These are phyloP conservation scores for Claviceps humidiphila DNA, from an alignment of 2,329 filamentous ascomycete species.

Conservation along the genomic window DNA sequence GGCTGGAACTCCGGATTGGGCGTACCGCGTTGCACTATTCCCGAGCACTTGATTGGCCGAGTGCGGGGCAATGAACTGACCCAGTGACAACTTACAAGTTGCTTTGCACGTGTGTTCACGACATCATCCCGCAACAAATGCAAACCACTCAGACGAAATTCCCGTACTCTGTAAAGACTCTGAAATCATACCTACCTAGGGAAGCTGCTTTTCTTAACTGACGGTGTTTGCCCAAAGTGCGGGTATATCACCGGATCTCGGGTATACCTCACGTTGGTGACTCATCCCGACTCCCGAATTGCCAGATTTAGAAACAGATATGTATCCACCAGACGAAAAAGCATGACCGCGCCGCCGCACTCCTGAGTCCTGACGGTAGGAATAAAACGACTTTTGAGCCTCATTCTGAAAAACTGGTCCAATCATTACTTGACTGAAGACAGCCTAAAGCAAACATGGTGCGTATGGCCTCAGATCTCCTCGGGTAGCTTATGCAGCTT, in stretches of 20 bases:
- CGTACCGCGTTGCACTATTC: background rate
- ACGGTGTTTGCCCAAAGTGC: background rate
- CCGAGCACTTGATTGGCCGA: background rate
- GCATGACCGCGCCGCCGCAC: conserved; percentile 1
- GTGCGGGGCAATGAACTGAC: background rate
- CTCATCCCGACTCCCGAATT: conserved; percentile 7
- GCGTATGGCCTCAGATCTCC: background rate
- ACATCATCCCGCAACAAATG: background rate
- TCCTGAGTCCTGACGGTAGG: background rate
- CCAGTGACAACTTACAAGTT: background rate
- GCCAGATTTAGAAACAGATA: conserved; percentile 1
- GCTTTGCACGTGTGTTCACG: background rate
- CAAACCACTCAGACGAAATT: background rate
- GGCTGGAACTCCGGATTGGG: background rate
- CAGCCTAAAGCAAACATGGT: background rate
- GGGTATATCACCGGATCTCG: background rate
- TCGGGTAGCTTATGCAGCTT: background rate
- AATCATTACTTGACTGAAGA: too few relatives aligned
- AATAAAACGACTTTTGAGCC: background rate
- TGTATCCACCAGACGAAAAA: conserved; percentile 4
- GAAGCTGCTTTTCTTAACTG: too few relatives aligned
- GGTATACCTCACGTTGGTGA: conserved; percentile 1
- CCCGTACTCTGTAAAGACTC: too few relatives aligned
- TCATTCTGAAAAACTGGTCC: background rate
- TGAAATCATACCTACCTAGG: too few relatives aligned